Percentiles rank a stretch among this genome's conserved stretches.
These are phyloP conservation scores for Macrophomina tecta DNA, from an alignment of 2,329 filamentous ascomycete genomes.

Conservation along the genomic window DNA sequence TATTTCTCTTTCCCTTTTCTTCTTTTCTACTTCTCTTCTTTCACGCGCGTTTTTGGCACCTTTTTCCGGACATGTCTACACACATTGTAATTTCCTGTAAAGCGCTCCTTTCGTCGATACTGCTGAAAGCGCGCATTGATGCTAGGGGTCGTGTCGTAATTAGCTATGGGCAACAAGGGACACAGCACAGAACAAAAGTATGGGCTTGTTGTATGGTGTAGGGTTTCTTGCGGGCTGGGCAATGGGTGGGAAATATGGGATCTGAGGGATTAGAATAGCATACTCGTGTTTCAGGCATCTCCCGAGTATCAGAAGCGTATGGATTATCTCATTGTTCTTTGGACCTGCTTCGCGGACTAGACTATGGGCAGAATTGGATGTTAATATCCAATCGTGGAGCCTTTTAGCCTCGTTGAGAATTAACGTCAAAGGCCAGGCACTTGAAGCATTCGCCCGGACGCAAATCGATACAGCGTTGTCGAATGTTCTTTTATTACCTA, in stretches of 20 bases:
- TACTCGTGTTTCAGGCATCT: background rate
- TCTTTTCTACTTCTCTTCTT: background rate
- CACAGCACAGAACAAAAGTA: background rate
- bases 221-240: background rate
- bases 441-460: background rate
- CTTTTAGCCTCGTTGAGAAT: no score
- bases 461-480: background rate
- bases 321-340: background rate
- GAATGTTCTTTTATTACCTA: no score
- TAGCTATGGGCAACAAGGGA: background rate
- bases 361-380: no score
- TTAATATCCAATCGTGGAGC: no score
- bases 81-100: conserved; percentile 4
- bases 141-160: background rate
- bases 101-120: background rate
- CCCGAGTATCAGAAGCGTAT: background rate
- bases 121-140: background rate
- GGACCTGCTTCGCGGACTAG: no score
- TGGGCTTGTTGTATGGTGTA: conserved; percentile 7
- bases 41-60: background rate
- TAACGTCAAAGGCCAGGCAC: no score
- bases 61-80: background rate
- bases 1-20: background rate
- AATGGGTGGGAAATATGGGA: background rate
- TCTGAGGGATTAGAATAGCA: background rate